Conservation (phyloP, 768 basidiomycete species). For the Chiua virens region DNA sequence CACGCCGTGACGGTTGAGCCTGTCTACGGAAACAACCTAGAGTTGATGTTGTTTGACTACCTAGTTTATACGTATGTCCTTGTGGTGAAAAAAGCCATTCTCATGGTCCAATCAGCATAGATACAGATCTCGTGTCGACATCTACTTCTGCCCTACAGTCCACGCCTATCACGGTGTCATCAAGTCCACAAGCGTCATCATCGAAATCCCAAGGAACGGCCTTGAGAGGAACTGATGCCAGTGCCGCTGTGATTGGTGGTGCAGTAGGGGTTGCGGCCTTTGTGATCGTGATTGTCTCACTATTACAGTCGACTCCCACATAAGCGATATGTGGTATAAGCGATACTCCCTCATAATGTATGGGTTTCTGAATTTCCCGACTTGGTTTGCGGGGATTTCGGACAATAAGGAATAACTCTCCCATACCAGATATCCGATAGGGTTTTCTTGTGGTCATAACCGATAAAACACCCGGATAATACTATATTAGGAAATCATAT, state of each 20-base stretch:
- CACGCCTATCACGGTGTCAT: too few species aligned
- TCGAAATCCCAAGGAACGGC: neutral
- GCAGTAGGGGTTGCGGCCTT: neutral
- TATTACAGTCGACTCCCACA: too few species aligned
- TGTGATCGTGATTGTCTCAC: neutral
- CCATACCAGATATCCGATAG: too few species aligned
- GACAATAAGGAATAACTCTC: too few species aligned
- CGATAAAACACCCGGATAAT: too few species aligned
- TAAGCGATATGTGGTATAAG: too few species aligned
- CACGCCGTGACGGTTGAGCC: constrained; percentile 7
- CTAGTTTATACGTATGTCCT: constrained; percentile 15
- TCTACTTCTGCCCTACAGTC: too few species aligned
- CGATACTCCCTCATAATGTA: too few species aligned
- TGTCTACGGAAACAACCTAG: neutral
- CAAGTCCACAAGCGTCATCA: neutral
- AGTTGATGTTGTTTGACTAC: constrained; percentile 20
- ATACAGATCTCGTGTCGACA: neutral
- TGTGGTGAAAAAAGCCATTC: neutral
- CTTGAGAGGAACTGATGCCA: neutral
- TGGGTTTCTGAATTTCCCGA: too few species aligned
- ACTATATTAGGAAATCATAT: too few species aligned
- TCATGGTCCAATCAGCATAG: constrained; percentile 1
- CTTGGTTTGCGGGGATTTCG: too few species aligned
- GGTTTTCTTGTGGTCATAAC: too few species aligned
- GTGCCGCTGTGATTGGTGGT: constrained; percentile 9